Conservation (phyloP, 768 basidiomycete species). For the Tulasnella sp. region DNA sequence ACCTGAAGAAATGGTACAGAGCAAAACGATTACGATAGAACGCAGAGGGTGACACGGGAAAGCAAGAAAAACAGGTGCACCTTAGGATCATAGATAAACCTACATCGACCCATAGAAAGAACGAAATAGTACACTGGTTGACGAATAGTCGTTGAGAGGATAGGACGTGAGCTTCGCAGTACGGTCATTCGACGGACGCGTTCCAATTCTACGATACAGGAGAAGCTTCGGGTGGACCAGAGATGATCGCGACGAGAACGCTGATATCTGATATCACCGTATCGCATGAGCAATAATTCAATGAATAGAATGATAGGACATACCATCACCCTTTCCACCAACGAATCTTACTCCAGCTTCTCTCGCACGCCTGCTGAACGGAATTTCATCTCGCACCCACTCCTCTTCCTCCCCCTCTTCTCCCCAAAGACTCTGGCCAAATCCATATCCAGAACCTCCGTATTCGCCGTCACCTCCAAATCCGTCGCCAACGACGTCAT, state of each 20-base stretch:
- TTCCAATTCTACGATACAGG: neutral
- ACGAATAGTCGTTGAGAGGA: too few species aligned
- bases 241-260: constrained; percentile 18
- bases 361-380: constrained; percentile 72
- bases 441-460: neutral
- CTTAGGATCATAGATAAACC: too few species aligned
- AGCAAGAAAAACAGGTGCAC: too few species aligned
- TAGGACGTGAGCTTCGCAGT: too few species aligned
- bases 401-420: constrained; percentile 11
- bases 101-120: too few species aligned
- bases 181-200: too few species aligned
- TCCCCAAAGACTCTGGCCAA: neutral
- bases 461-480: constrained; percentile 7
- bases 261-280: constrained; percentile 17
- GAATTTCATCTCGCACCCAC: constrained; percentile 40
- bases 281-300: neutral
- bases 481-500: neutral
- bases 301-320: constrained; percentile 21
- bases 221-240: neutral
- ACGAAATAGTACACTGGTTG: too few species aligned
- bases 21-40: too few species aligned
- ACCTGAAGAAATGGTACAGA: too few species aligned
- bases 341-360: constrained; percentile 58
- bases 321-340: constrained; percentile 81
- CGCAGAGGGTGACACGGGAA: too few species aligned